A percentile compares a stretch with the other conserved stretches of the same genome.
Conservation (phyloP, 2,329 filamentous ascomycete species). For the Exophiala calicioides region DNA sequence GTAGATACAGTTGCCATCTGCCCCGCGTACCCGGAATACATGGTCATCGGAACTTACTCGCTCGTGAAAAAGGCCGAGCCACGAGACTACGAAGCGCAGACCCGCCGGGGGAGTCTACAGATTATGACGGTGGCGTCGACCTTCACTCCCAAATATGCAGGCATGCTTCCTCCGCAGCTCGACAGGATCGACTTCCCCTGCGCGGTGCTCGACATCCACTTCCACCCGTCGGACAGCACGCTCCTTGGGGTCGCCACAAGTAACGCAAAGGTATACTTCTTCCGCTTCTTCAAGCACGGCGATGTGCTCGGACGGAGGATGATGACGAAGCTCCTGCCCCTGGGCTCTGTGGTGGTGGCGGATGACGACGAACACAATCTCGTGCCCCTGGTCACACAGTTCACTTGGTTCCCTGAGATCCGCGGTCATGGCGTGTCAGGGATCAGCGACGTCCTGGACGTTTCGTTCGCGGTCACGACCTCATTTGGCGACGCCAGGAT, state of each 20-base stretch:
- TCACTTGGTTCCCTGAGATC: slow-evolving; percentile 25
- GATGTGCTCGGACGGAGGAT: slow-evolving; percentile 24
- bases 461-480: slow-evolving; percentile 39
- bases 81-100: slow-evolving; percentile 15
- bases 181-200: slow-evolving; percentile 46
- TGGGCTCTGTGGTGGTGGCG: slow-evolving; percentile 21
- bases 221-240: slow-evolving; percentile 59
- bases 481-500: slow-evolving; percentile 35
- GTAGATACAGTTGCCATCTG: slow-evolving; percentile 27
- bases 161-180: slow-evolving; percentile 23
- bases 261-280: slow-evolving; percentile 69
- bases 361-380: slow-evolving; percentile 21
- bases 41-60: slow-evolving; percentile 31
- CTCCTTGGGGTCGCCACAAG: slow-evolving; percentile 77
- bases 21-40: slow-evolving; percentile 25
- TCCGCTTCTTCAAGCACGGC: slow-evolving; percentile 37
- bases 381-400: slow-evolving; percentile 26
- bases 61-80: slow-evolving; percentile 20
- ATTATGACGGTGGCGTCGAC: slow-evolving; percentile 18
- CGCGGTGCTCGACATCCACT: slow-evolving; percentile 83
- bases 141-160: slow-evolving; percentile 15
- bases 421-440: slow-evolving; percentile 13
- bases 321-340: slow-evolving; percentile 45
- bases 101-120: slow-evolving; percentile 23
- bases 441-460: slow-evolving; percentile 16